A percentile compares a stretch with the other conserved stretches of the same genome.
These are phyloP conservation scores for Aeschynomene evenia DNA, from an alignment of 306 rosid species.

Conservation along the genomic window DNA sequence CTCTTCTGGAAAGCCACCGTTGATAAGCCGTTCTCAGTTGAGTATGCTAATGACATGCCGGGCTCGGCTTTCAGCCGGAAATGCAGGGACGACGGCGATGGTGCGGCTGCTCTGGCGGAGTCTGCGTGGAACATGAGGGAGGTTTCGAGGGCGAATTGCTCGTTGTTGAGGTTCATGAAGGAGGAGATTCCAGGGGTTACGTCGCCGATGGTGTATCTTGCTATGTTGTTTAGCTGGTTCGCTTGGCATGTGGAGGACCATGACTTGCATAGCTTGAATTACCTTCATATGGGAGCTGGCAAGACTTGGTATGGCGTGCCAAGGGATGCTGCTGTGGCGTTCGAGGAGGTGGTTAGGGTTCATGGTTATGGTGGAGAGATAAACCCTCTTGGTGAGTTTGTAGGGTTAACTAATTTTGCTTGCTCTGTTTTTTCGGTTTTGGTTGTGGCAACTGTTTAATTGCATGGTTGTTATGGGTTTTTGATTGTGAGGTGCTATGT, in stretches of 20 bases:
- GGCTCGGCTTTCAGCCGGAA: constrained; percentile 80
- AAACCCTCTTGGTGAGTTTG: constrained; percentile 89
- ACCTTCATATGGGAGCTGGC: constrained; percentile 86
- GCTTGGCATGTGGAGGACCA: constrained; percentile 99
- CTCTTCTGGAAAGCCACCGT: constrained; percentile 92
- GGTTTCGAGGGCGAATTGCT: constrained; percentile 81
- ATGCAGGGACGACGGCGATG: constrained; percentile 37
- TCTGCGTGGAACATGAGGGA: constrained; percentile 95
- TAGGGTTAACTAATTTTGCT: not conserved
- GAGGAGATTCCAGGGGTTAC: constrained; percentile 99
- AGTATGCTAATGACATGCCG: constrained; percentile 97
- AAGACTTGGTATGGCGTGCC: constrained; percentile 99
- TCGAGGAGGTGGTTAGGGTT: constrained; percentile 93
- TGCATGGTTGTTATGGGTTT: not conserved
- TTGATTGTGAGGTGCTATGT: not conserved
- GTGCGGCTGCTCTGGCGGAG: constrained; percentile 67
- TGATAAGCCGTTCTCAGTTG: constrained; percentile 89
- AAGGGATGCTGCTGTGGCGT: constrained; percentile 86
- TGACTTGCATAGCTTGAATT: constrained; percentile 94
- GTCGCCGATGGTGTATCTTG: constrained; percentile 92
- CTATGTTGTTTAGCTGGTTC: constrained; percentile 98
- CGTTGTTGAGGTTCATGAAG: constrained; percentile 93
- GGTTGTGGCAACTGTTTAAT: not conserved
- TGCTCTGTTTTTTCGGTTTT: not conserved
- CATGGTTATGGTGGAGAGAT: constrained; percentile 94